Evolutionary conservation across 257 asterid genomes (phyloP).

Genomic region (Thymus mandschuricus): DNA sequence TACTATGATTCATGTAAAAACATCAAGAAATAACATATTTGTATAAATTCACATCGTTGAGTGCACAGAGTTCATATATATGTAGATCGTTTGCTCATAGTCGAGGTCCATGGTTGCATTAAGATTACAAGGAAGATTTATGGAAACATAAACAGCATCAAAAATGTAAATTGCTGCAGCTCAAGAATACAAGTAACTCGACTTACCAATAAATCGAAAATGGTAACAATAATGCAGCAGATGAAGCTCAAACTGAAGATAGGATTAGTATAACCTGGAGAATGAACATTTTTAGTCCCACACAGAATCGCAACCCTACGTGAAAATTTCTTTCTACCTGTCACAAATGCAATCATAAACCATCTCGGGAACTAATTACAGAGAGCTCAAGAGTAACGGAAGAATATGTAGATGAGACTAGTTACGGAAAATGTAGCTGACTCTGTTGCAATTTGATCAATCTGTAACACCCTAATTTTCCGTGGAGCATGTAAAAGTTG

Average conservation of each 20-base stretch:
- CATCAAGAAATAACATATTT: conserved; percentile 6
- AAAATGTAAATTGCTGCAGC: not conserved
- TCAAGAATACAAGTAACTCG: not conserved
- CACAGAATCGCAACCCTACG: not conserved
- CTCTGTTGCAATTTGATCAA: not conserved
- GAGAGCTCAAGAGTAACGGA: not conserved
- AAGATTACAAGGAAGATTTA: conserved; percentile 14
- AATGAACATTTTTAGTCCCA: conserved; percentile 21
- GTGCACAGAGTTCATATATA: not conserved
- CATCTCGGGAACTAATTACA: conserved; percentile 4
- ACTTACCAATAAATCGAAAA: not conserved
- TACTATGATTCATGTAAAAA: not conserved
- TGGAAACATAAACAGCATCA: not conserved
- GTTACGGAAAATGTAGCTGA: not conserved
- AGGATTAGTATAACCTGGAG: conserved; percentile 11
- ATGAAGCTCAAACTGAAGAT: conserved; percentile 8
- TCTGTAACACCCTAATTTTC: not conserved
- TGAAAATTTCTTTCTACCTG: conserved; percentile 5
- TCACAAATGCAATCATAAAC: not conserved
- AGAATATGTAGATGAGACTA: conserved; percentile 12
- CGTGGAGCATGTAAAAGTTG: not conserved
- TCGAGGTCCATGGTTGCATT: not conserved
- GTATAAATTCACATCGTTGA: not conserved
- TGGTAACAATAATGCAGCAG: not conserved
- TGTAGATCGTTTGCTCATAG: not conserved